Evolutionary conservation across 148 eudicot species (phyloP), one percentile per base, ranked within the genome.

Genomic region (Dysphania ambrosioides): DNA sequence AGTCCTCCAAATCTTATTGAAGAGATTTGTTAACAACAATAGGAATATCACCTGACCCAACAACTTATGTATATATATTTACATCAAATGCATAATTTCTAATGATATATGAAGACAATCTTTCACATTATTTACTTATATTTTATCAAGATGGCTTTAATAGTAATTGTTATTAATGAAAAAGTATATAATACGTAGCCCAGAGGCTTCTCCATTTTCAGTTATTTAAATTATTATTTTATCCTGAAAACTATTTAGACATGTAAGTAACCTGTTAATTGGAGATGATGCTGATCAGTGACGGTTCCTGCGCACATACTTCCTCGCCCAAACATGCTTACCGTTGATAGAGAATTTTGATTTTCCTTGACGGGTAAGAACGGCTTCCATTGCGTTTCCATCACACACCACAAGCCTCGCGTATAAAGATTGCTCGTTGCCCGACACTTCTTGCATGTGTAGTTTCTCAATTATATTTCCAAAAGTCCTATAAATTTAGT

Each of bases 261-360:
- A 82, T 72, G 87, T 90, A 59, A 80, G 16, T 31, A 29, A 8
- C 38, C 82, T 72, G 87, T 90, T 64, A 80, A 9, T 31, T 36
- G 78, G 82, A 5, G 78, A 79, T 5, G 75, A 69, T 29, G 79
- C 79, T 4, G 83, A 77, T 5, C 70, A 76, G n/a, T 62, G 47
- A 16, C 59, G 66, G n/a, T 63, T 73, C 51, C 74, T 81, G 49
- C 70, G 80, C 31, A 73, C 70, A 64, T 68, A 82, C 27, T 82
- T 82, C 44, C 84, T 64, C 1, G 81, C 84, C 84, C 81, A 82
- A 21, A 78, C 81, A 61, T 82, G 81, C 36, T 78, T 82, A 21
- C 84, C 81, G 71, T 82, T 82, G 72, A 82, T 82, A 0, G 84
- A 21, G 38, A 82, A 82, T 57, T 78, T 82, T 3, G 72, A 40